A percentile compares a stretch with the other conserved stretches of the same genome.
Conservation (phyloP, 2,329 filamentous ascomycete genomes). For the Didymella glomerata region DNA sequence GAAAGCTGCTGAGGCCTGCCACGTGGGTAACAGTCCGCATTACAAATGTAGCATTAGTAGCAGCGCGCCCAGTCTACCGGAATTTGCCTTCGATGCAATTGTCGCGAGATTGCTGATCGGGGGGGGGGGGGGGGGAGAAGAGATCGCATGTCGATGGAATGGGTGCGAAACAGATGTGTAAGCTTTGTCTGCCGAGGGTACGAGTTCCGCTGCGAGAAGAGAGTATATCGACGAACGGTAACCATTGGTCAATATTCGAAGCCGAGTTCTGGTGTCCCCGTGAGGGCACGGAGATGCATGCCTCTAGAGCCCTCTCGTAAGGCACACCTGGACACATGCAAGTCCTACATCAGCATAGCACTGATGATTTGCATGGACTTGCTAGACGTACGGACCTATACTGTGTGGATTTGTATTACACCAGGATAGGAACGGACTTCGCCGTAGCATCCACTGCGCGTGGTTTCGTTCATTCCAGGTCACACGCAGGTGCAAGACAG, state of each 20-base stretch:
- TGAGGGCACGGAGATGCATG: not conserved
- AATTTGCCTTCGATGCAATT: not conserved
- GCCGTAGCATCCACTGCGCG: not conserved
- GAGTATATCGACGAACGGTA: no score
- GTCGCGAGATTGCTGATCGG: not conserved
- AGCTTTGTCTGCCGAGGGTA: no score
- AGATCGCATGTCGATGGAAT: not conserved
- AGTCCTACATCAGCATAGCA: not conserved
- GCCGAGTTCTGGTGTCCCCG: not conserved
- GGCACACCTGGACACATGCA: not conserved
- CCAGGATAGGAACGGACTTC: not conserved
- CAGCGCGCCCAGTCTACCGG: not conserved
- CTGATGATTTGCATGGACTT: not conserved
- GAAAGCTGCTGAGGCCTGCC: not conserved
- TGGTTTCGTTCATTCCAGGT: slow-evolving; percentile 1
- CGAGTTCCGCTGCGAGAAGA: not conserved
- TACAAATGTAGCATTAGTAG: not conserved
- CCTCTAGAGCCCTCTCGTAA: not conserved
- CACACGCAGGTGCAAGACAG: not conserved
- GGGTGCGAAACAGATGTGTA: not conserved
- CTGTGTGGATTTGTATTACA: slow-evolving; percentile 5
- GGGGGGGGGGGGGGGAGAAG: not conserved
- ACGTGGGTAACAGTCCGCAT: slow-evolving; percentile 9
- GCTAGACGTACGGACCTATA: not conserved
- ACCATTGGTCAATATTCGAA: not conserved